These are phyloP conservation scores for Hemileia vastatrix DNA, from an alignment of 1,284 basidiomycete genomes.

Conservation along the genomic window DNA sequence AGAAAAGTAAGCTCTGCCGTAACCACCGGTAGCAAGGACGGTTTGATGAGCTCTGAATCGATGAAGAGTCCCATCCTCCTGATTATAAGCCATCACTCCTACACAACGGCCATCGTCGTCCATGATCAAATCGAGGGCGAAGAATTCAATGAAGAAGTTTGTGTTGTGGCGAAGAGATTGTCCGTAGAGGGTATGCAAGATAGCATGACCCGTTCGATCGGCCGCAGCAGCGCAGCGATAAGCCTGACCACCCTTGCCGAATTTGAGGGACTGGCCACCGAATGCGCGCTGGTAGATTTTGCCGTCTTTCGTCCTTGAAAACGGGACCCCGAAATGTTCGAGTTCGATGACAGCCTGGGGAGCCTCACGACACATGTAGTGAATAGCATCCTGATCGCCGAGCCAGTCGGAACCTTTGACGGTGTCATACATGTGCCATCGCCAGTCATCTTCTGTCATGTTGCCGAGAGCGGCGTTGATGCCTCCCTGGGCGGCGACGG, in stretches of 20 bases:
- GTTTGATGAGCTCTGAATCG: slow-evolving; percentile 98
- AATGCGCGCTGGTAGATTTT: slow-evolving; percentile 99
- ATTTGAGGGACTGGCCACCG: slow-evolving; percentile 95
- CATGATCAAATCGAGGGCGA: slow-evolving; percentile 97
- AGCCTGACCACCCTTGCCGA: slow-evolving; percentile 95
- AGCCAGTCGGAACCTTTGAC: slow-evolving; percentile 99
- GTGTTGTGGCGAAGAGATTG: slow-evolving; percentile 99
- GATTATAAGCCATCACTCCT: slow-evolving; percentile 96
- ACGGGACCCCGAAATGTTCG: slow-evolving; percentile 97
- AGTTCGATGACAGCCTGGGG: slow-evolving; percentile 91
- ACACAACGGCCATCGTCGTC: slow-evolving; percentile 93
- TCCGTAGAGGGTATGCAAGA: slow-evolving; percentile 96
- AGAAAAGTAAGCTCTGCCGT: slow-evolving; percentile 97
- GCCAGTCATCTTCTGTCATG: slow-evolving; percentile 96
- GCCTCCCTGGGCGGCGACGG: slow-evolving; percentile 98
- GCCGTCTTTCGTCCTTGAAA: slow-evolving; percentile 96
- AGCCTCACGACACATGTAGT: slow-evolving; percentile 97
- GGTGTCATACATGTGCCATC: slow-evolving; percentile 87
- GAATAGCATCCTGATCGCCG: slow-evolving; percentile 98
- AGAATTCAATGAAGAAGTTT: slow-evolving; percentile 99
- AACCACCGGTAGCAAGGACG: slow-evolving; percentile 95
- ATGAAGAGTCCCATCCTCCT: slow-evolving; percentile 98
- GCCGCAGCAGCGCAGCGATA: slow-evolving; percentile 98
- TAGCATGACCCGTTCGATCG: slow-evolving; percentile 96
- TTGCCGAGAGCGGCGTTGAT: slow-evolving; percentile 99